Evolutionary conservation across 2,329 filamentous ascomycete species (phyloP).

Genomic region (Ilyonectria mors-panacis): DNA sequence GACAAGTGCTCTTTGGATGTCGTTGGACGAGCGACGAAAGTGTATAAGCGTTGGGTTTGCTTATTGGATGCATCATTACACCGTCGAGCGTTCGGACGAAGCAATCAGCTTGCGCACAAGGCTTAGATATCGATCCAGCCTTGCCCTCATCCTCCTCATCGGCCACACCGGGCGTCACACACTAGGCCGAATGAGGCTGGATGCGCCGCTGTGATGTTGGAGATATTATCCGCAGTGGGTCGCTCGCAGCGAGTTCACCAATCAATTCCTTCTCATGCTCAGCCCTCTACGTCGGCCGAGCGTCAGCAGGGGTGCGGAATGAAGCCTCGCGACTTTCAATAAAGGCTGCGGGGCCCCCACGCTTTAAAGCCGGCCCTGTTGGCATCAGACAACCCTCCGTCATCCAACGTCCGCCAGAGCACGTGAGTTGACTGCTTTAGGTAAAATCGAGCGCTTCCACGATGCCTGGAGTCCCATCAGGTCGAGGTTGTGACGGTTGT

Average conservation of each 20-base stretch:
- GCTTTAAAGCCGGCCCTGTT: neutral
- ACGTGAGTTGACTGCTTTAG: constrained; percentile 36
- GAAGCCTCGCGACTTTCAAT: neutral
- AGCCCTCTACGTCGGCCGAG: constrained; percentile 10
- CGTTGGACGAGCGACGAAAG: neutral
- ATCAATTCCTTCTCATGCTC: neutral
- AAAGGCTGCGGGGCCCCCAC: constrained; percentile 25
- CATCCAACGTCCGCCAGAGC: constrained; percentile 14
- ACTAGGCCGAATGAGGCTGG: constrained; percentile 35
- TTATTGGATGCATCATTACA: neutral
- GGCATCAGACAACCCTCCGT: neutral
- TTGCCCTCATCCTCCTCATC: neutral
- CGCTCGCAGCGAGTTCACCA: constrained; percentile 3
- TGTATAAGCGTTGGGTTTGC: neutral
- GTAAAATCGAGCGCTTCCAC: constrained; percentile 41
- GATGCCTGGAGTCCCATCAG: constrained; percentile 68
- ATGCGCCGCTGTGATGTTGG: constrained; percentile 31
- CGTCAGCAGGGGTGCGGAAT: constrained; percentile 14
- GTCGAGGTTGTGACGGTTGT: constrained; percentile 65
- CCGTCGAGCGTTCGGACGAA: neutral
- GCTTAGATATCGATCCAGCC: neutral
- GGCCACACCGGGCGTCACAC: neutral
- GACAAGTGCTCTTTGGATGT: no score
- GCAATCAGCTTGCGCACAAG: neutral
- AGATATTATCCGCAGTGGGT: constrained; percentile 3